These are phyloP conservation scores for Trametes punicea DNA, from an alignment of 768 basidiomycete species.

Conservation along the genomic window DNA sequence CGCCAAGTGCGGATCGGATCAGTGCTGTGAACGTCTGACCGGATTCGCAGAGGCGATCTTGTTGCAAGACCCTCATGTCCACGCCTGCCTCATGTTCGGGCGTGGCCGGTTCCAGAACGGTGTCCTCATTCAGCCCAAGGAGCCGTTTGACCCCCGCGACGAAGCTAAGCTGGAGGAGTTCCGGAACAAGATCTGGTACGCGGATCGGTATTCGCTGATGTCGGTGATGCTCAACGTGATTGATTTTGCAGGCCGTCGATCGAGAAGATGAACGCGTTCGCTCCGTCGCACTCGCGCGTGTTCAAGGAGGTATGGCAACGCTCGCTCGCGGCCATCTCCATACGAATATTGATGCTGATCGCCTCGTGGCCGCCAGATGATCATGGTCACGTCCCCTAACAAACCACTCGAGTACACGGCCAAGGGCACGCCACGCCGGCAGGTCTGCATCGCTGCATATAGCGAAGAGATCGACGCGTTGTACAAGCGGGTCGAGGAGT, in stretches of 20 bases:
- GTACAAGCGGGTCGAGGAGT: conserved; percentile 35
- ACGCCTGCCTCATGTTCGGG: conserved; percentile 38
- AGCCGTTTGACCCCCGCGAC: conserved; percentile 33
- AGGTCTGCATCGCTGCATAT: conserved; percentile 32
- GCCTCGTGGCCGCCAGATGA: conserved; percentile 30
- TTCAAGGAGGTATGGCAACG: conserved; percentile 42
- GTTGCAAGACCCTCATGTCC: conserved; percentile 32
- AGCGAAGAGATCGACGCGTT: conserved; percentile 38
- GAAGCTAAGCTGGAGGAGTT: conserved; percentile 29
- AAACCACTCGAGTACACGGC: conserved; percentile 34
- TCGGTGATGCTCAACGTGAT: neutral
- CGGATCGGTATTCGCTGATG: too few relatives aligned
- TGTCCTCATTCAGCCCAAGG: conserved; percentile 38
- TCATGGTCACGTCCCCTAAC: conserved; percentile 29
- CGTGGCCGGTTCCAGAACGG: conserved; percentile 39
- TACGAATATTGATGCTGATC: neutral
- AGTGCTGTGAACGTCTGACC: neutral
- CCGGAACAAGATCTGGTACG: conserved; percentile 35
- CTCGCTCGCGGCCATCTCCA: neutral
- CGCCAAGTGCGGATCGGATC: neutral
- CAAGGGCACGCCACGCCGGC: conserved; percentile 32
- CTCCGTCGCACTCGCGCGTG: conserved; percentile 43
- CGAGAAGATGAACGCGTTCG: conserved; percentile 38
- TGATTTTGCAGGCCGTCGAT: conserved; percentile 27
- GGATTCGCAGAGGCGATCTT: conserved; percentile 34